Evolutionary conservation across 768 basidiomycete species (phyloP).

Genomic region (Neoboletus brunneissimus): DNA sequence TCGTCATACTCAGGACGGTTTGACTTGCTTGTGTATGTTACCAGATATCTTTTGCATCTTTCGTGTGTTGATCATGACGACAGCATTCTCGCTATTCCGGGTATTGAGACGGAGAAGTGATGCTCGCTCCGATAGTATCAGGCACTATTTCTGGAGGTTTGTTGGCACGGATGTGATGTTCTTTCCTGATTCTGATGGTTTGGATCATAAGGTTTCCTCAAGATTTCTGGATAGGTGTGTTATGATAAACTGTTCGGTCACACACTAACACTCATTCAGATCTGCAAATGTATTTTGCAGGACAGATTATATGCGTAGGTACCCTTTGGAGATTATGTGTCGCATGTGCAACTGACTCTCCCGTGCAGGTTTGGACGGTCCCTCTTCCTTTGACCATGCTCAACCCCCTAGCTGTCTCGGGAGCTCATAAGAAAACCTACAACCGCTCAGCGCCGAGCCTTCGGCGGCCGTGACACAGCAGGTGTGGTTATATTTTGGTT

Average conservation of each 20-base stretch:
- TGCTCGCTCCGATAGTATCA: background rate
- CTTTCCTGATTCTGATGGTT: background rate
- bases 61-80: background rate
- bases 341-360: background rate
- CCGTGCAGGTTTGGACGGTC: background rate
- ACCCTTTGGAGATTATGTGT: background rate
- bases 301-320: background rate
- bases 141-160: background rate
- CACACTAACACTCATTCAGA: background rate
- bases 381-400: background rate
- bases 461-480: background rate
- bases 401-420: background rate
- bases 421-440: too few species aligned
- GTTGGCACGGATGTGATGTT: background rate
- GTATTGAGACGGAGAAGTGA: background rate
- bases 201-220: too few species aligned
- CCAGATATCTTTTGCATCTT: background rate
- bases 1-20: background rate
- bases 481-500: background rate
- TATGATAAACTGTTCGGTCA: background rate
- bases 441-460: too few species aligned
- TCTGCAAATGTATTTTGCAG: background rate
- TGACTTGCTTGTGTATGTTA: background rate
- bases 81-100: background rate
- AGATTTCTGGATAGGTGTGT: background rate